phyloP scores from a whole-genome alignment of 1,139 yeast species.

The Protomyces macrosporus region DNA sequence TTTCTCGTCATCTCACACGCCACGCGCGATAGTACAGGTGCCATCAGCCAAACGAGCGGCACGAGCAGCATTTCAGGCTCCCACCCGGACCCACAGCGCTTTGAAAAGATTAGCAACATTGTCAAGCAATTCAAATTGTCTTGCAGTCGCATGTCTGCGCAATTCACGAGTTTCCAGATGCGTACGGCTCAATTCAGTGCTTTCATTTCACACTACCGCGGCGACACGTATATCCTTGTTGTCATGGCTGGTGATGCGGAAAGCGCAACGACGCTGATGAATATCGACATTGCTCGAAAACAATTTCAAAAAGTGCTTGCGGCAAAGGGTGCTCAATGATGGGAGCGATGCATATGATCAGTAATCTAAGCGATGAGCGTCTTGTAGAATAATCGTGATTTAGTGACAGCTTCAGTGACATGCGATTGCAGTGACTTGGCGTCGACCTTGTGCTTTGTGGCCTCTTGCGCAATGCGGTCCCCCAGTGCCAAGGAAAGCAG shows the following conservation, averaged over 20 bases:
- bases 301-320: neutral
- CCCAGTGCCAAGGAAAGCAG: neutral
- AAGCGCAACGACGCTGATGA: neutral
- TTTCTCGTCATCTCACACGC: constrained; percentile 77
- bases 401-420: neutral
- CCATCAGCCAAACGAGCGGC: neutral
- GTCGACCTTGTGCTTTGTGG: neutral
- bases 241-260: constrained; percentile 40
- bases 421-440: neutral
- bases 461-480: neutral
- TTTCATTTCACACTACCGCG: constrained; percentile 64
- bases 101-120: constrained; percentile 88
- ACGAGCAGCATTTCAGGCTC: constrained; percentile 33
- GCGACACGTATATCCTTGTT: constrained; percentile 72
- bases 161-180: constrained; percentile 69
- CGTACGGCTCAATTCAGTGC: constrained; percentile 69
- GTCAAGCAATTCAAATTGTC: constrained; percentile 93
- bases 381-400: neutral
- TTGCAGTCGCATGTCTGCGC: constrained; percentile 75
- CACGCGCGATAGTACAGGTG: constrained; percentile 28
- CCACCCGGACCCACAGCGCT: constrained; percentile 73
- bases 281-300: neutral
- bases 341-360: too few relatives aligned
- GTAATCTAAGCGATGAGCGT: neutral
- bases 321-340: neutral